phyloP scores from a whole-genome alignment of 768 basidiomycete genomes.

The Sistotremastrum niveocremeum region DNA sequence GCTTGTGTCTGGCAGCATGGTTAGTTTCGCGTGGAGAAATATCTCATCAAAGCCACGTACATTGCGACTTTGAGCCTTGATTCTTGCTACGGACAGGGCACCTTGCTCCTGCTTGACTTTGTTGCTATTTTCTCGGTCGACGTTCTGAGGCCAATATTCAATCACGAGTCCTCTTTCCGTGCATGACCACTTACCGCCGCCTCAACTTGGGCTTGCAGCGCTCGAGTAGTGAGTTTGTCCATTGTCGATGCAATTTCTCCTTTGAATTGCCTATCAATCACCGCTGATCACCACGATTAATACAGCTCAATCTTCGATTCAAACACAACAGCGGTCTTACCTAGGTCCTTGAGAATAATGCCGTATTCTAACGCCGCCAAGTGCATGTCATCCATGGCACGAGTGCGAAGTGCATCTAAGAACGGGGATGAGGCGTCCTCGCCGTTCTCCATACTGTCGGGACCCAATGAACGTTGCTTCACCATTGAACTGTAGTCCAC shows the following conservation, averaged over 20 bases:
- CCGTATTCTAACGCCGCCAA: constrained; percentile 74
- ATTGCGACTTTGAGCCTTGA: constrained; percentile 53
- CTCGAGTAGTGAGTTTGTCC: constrained; percentile 76
- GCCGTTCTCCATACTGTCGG: constrained; percentile 60
- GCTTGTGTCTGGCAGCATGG: constrained; percentile 36
- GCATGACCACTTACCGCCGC: constrained; percentile 42
- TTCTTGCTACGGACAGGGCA: constrained; percentile 58
- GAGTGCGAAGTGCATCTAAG: constrained; percentile 66
- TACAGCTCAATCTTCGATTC: not conserved
- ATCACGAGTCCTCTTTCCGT: not conserved
- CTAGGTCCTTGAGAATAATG: constrained; percentile 69
- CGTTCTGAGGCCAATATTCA: constrained; percentile 36
- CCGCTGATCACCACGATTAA: constrained; percentile 31
- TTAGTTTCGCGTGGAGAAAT: not conserved
- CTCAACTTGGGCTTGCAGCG: constrained; percentile 77
- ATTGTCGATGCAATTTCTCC: constrained; percentile 76
- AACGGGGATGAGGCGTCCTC: constrained; percentile 61
- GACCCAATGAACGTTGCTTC: constrained; percentile 68
- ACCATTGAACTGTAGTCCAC: constrained; percentile 53
- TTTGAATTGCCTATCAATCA: constrained; percentile 82
- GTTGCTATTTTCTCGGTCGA: constrained; percentile 79
- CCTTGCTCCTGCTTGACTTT: constrained; percentile 80
- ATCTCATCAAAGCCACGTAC: constrained; percentile 15
- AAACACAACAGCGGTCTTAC: constrained; percentile 19
- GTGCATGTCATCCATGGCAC: constrained; percentile 81